Conservation (phyloP, 345 rosid species). For the Populus euphratica region DNA sequence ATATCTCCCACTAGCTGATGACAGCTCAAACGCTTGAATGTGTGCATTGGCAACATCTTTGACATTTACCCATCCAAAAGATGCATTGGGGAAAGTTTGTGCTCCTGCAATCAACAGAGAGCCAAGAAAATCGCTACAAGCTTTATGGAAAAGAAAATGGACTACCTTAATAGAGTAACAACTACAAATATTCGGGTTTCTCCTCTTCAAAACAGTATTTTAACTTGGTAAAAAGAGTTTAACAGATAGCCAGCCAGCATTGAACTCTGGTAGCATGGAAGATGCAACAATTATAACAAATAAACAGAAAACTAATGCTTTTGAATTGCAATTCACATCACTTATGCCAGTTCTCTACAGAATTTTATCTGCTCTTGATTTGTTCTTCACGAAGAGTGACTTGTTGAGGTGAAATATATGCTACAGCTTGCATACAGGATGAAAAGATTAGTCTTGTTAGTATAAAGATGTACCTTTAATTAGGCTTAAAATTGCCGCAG, state of each 20-base stretch:
- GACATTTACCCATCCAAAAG: slow-evolving; percentile 84
- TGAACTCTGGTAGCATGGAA: not conserved
- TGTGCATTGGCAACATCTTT: slow-evolving; percentile 88
- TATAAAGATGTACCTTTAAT: slow-evolving; percentile 54
- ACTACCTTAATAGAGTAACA: not conserved
- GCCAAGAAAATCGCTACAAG: not conserved
- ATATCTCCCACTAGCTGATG: slow-evolving; percentile 75
- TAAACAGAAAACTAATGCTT: not conserved
- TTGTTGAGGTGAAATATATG: not conserved
- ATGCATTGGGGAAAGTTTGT: slow-evolving; percentile 59
- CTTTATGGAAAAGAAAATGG: not conserved
- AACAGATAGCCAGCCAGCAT: not conserved
- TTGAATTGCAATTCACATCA: not conserved
- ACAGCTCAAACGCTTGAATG: slow-evolving; percentile 78
- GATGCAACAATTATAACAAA: not conserved
- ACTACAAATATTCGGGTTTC: not conserved
- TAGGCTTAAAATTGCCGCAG: slow-evolving; percentile 69
- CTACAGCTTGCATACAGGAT: not conserved
- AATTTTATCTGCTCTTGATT: not conserved
- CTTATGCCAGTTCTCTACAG: not conserved
- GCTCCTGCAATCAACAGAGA: slow-evolving; percentile 48
- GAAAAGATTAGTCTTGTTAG: not conserved
- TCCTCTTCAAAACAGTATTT: not conserved
- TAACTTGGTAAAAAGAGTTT: not conserved
- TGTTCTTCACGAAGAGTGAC: not conserved